phyloP scores from a whole-genome alignment of 2,329 filamentous ascomycete species.

The Fusarium secorum region DNA sequence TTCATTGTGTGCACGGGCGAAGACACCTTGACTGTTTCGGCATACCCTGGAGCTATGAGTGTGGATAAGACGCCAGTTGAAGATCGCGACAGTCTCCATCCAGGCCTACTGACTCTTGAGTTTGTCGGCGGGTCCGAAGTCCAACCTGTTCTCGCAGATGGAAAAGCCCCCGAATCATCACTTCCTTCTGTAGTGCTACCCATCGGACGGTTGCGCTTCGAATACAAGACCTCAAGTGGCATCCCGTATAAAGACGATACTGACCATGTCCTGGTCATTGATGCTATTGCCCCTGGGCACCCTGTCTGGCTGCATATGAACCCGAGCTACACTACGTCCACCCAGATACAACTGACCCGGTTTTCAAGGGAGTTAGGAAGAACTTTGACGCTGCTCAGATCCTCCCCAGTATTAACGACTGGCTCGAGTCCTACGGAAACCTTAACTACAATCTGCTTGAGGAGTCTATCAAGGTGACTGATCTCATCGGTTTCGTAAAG shows the following conservation, averaged over 20 bases:
- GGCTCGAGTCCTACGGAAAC: not conserved
- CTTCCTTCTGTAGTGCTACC: not conserved
- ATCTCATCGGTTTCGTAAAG: not conserved
- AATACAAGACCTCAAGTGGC: too few species aligned
- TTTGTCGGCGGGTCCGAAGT: rapidly evolving
- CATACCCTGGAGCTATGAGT: rapidly evolving
- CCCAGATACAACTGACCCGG: not conserved
- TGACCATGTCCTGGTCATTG: not conserved
- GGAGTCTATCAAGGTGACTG: not conserved
- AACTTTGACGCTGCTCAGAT: not conserved
- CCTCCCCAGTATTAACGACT: not conserved
- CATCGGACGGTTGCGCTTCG: not conserved
- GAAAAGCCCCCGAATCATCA: not conserved
- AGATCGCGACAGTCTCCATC: rapidly evolving
- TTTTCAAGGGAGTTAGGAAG: not conserved
- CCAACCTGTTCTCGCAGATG: not conserved
- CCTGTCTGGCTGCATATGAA: not conserved
- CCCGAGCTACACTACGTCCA: rapidly evolving
- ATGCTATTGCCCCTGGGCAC: not conserved
- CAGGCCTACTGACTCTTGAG: not conserved
- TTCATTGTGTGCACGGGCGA: not conserved
- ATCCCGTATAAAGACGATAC: too few species aligned
- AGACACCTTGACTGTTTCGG: not conserved
- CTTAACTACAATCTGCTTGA: not conserved
- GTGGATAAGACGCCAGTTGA: not conserved